phyloP scores from a whole-genome alignment of 1,284 basidiomycete species.

The Cryptococcus sp. region DNA sequence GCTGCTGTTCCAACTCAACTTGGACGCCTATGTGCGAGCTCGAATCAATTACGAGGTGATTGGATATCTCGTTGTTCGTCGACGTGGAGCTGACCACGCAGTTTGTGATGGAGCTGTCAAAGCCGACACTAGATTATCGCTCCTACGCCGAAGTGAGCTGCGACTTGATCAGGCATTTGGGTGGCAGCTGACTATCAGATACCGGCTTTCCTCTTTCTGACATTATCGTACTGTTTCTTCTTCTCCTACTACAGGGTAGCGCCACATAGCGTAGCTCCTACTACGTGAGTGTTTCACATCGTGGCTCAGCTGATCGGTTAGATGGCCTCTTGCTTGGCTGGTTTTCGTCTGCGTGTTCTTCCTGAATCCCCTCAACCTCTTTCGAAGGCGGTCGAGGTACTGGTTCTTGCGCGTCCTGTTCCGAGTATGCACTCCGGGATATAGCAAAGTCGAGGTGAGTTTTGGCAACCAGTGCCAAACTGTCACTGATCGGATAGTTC shows the following conservation, averaged over 20 bases:
- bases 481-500: slow-evolving; percentile 17
- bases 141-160: slow-evolving; percentile 69
- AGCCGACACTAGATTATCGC: slow-evolving; percentile 68
- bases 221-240: slow-evolving; percentile 76
- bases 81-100: slow-evolving; percentile 56
- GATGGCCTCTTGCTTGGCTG: slow-evolving; percentile 85
- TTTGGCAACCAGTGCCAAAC: background rate
- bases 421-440: slow-evolving; percentile 64
- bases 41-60: slow-evolving; percentile 68
- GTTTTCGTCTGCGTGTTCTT: slow-evolving; percentile 58
- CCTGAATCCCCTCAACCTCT: slow-evolving; percentile 69
- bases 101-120: slow-evolving; percentile 88
- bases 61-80: slow-evolving; percentile 50
- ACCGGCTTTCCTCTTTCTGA: slow-evolving; percentile 69
- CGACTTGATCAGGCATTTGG: background rate
- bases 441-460: slow-evolving; percentile 65
- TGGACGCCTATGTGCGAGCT: slow-evolving; percentile 67
- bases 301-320: slow-evolving; percentile 8
- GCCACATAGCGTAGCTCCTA: slow-evolving; percentile 49
- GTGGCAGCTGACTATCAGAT: slow-evolving; percentile 51
- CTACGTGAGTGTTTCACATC: slow-evolving; percentile 39
- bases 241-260: slow-evolving; percentile 69
- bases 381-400: slow-evolving; percentile 61
- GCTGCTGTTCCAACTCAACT: slow-evolving; percentile 71
- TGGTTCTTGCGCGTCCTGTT: slow-evolving; percentile 69